These are phyloP conservation scores for Cyamopsis tetragonoloba DNA, from an alignment of 306 rosid species.

Conservation along the genomic window DNA sequence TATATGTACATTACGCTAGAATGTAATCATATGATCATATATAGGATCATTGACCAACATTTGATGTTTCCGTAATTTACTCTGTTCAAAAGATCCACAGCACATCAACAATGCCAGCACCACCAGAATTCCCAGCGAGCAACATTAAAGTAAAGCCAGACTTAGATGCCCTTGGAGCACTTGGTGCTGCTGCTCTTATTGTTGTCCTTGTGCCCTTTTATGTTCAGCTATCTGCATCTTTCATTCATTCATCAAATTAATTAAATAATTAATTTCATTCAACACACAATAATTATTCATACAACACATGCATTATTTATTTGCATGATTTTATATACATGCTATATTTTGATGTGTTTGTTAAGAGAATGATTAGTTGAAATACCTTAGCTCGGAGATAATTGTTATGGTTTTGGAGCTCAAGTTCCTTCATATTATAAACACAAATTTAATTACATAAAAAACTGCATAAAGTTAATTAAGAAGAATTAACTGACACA, in stretches of 20 bases:
- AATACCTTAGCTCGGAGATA: conserved; percentile 78
- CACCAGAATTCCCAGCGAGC: conserved; percentile 45
- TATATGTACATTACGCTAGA: no score
- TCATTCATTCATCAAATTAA: not conserved
- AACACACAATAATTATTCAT: no score
- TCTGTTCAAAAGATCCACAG: conserved; percentile 52
- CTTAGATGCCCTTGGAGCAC: conserved; percentile 66
- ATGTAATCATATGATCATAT: no score
- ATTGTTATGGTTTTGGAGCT: conserved; percentile 80
- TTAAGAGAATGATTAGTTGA: not conserved
- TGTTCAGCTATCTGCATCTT: conserved; percentile 67
- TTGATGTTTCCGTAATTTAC: not conserved
- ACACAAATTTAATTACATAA: no score
- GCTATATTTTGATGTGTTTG: not conserved
- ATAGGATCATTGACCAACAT: no score
- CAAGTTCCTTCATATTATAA: conserved; percentile 62
- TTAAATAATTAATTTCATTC: not conserved
- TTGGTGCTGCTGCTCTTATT: conserved; percentile 58
- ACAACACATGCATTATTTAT: not conserved
- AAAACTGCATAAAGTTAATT: not conserved
- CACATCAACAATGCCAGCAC: conserved; percentile 46
- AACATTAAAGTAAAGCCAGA: conserved; percentile 64
- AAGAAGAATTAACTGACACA: not conserved
- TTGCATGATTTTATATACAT: not conserved
- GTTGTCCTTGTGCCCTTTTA: conserved; percentile 64